Evolutionary conservation across 2,329 filamentous ascomycete species (phyloP).

Genomic region (Fonsecaea erecta): DNA sequence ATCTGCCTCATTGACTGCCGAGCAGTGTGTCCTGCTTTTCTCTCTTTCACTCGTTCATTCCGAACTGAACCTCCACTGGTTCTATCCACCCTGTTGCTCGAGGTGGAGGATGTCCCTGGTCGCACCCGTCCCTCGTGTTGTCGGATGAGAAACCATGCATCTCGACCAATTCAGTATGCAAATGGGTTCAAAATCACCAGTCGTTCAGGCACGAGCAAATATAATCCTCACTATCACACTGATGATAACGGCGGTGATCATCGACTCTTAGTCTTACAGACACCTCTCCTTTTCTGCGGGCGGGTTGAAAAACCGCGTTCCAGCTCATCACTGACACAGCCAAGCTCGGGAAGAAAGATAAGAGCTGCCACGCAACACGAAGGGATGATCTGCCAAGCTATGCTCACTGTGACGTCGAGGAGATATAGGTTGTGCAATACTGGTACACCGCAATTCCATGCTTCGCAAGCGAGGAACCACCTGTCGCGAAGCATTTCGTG

Average conservation of each 20-base stretch:
- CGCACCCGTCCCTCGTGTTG: constrained; percentile 6
- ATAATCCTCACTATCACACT: not conserved
- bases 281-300: not conserved
- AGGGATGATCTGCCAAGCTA: not conserved
- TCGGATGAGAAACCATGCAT: constrained; percentile 18
- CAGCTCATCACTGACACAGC: not conserved
- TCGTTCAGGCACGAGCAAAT: constrained; percentile 27
- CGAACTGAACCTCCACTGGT: constrained; percentile 8
- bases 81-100: constrained; percentile 6
- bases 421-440: not conserved
- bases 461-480: not conserved
- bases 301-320: not conserved
- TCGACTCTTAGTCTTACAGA: not conserved
- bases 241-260: constrained; percentile 6
- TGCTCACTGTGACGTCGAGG: not conserved
- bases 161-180: constrained; percentile 12
- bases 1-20: constrained; percentile 4
- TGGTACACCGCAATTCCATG: constrained; percentile 1
- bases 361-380: not conserved
- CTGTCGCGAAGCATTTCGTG: not conserved
- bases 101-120: not conserved
- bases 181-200: constrained; percentile 17
- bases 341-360: not conserved
- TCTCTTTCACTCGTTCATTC: not conserved
- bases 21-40: not conserved